phyloP scores from a whole-genome alignment of 2,329 filamentous ascomycete genomes.

The Aspergillus niger region DNA sequence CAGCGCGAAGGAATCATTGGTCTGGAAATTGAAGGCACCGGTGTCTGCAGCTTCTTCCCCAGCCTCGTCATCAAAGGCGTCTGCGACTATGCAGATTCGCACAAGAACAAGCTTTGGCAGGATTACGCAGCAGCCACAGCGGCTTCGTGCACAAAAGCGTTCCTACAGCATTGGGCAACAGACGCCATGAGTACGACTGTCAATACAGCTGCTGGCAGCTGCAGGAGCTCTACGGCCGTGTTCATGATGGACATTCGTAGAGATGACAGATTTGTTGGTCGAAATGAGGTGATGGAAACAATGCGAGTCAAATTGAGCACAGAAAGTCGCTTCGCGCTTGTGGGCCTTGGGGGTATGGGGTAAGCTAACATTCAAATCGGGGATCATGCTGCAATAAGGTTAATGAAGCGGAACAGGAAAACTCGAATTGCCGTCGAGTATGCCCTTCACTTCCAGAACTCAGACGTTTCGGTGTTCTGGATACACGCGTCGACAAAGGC shows the following conservation, averaged over 20 bases:
- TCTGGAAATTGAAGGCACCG: conserved; percentile 5
- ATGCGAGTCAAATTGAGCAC: neutral
- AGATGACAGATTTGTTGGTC: neutral
- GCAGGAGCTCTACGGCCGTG: neutral
- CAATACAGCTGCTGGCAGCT: neutral
- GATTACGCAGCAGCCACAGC: conserved; percentile 23
- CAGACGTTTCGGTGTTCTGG: conserved; percentile 28
- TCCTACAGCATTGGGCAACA: conserved; percentile 5
- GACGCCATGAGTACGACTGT: neutral
- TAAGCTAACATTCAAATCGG: neutral
- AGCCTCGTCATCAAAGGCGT: conserved; percentile 17
- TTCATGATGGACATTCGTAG: conserved; percentile 4
- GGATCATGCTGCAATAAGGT: neutral
- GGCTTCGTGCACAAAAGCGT: conserved; percentile 17
- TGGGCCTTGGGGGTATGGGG: neutral
- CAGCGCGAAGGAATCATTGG: neutral
- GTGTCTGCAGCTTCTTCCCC: neutral
- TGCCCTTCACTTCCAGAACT: conserved; percentile 18
- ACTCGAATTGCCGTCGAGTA: conserved; percentile 29
- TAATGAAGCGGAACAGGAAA: conserved; percentile 18
- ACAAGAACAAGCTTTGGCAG: conserved; percentile 24
- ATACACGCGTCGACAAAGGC: conserved; percentile 24
- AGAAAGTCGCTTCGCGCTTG: neutral
- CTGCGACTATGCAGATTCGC: conserved; percentile 24
- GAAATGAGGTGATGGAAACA: neutral